Percentiles rank a stretch among this genome's conserved stretches.
Evolutionary conservation across 2,329 filamentous ascomycete species (phyloP).

Genomic region (Epichloe bromicola): DNA sequence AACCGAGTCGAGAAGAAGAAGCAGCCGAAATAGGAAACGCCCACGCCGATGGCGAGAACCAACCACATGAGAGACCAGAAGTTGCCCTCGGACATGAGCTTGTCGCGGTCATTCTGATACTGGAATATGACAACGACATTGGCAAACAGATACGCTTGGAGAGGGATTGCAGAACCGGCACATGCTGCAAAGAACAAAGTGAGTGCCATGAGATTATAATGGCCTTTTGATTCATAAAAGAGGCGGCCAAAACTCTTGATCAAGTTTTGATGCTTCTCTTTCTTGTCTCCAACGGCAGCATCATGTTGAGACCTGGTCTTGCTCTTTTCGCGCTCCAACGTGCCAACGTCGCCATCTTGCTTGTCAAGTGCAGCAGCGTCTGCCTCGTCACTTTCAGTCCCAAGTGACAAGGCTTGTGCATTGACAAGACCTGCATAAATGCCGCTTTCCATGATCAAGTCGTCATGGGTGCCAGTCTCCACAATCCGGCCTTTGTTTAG

Average conservation of each 20-base stretch:
- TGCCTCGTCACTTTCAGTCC: too few relatives aligned
- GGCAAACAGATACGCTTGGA: conserved; percentile 44
- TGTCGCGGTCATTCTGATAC: conserved; percentile 12
- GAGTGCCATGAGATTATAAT: conserved; percentile 37
- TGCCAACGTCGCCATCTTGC: too few relatives aligned
- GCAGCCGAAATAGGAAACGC: conserved; percentile 36
- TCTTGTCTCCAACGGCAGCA: conserved; percentile 11
- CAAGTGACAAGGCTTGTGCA: too few relatives aligned
- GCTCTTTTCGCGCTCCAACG: too few relatives aligned
- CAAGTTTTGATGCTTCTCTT: conserved; percentile 26
- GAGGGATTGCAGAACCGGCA: conserved; percentile 27
- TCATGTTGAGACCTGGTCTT: conserved; percentile 15
- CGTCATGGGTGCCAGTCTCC: too few relatives aligned
- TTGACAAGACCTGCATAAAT: too few relatives aligned
- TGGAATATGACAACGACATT: conserved; percentile 37
- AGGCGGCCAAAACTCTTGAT: conserved; percentile 42
- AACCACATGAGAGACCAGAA: conserved; percentile 59
- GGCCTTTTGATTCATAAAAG: conserved; percentile 40
- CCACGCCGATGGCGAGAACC: conserved; percentile 39
- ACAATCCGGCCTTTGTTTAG: too few relatives aligned
- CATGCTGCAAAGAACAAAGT: conserved; percentile 34
- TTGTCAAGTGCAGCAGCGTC: too few relatives aligned
- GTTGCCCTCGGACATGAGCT: conserved; percentile 29
- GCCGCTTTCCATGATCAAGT: too few relatives aligned
- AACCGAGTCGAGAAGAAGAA: conserved; percentile 29